Base-by-base conservation (phyloP, 345 rosid genomes). In the Hibiscus syriacus region DNA sequence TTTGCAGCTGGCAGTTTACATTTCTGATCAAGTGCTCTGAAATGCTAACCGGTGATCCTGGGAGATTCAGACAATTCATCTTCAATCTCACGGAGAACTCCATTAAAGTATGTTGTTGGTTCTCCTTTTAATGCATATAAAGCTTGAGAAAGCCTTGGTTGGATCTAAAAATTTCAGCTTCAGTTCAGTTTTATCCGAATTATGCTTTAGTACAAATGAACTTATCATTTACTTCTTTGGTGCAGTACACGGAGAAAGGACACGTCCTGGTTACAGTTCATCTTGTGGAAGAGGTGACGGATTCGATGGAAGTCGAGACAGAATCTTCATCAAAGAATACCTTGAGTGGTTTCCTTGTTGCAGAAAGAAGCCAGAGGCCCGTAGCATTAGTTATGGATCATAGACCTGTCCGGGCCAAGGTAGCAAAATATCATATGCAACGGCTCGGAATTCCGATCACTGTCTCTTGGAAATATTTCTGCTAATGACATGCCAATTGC, bases 11-110 rank as follows among this genome's bases (percentile, higher is more conserved):
- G 97, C 95, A 2, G 81, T 87, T 69, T 91, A 91, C 74, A 96
- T 91, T 66, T 91, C 97, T 12, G 76, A 86, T 58, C 81, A 75
- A 58, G 91, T 93, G 68, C 95, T n/a, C 99, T 62, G 82, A 86
- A 67, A 81, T 86, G 66, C 84, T 93, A 11, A 73, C 81, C 63
- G 99, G 99, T 56, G 99, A 93, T 75, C 91, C 96, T 16, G 83
- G 84, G 49, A 86, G 95, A 49, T 86, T 93, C 72, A 73, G 86
- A 72, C 97, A 93, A 81, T 91, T 93, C 70, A 86, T 93, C 46
- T 84, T 90, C 29, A 93, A 93, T 77, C 94, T 93, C 27, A 96
- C 91, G 60, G 96, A 97, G 65, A 93, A 93, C 80, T 91, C 97
- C 49, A 82, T 91, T 55, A 94, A 94, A 91, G 99, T 89, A 66